A percentile compares a stretch with the other conserved stretches of the same genome.
Evolutionary conservation across 345 rosid genomes (phyloP).

Genomic region (Syzygium aromaticum): DNA sequence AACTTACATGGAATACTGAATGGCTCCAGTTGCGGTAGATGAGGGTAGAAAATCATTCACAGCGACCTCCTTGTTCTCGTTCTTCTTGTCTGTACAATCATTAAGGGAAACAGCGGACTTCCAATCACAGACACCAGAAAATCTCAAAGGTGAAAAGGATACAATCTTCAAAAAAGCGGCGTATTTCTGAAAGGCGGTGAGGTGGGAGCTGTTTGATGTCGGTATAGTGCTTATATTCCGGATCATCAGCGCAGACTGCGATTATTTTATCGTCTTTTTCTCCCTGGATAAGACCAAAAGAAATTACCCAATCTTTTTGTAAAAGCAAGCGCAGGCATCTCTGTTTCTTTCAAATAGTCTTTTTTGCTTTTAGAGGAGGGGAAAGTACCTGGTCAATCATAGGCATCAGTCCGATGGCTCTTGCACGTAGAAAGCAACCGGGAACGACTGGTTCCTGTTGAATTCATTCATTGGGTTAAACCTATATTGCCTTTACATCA

Average conservation of each 20-base stretch:
- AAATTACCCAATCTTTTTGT: background rate
- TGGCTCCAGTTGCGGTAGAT: constrained; percentile 53
- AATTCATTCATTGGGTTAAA: background rate
- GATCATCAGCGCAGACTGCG: constrained; percentile 97
- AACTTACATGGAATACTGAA: constrained; percentile 85
- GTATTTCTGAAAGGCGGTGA: constrained; percentile 91
- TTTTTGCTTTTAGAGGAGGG: background rate
- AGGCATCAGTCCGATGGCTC: constrained; percentile 96
- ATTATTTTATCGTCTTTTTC: constrained; percentile 98
- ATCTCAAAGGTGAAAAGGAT: constrained; percentile 20
- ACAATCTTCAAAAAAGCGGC: constrained; percentile 97
- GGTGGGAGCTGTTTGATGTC: constrained; percentile 91
- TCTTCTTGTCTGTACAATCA: constrained; percentile 66
- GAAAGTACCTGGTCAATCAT: constrained; percentile 86
- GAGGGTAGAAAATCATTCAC: constrained; percentile 85
- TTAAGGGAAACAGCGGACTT: constrained; percentile 6
- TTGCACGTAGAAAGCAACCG: constrained; percentile 89
- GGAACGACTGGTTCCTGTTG: constrained; percentile 93
- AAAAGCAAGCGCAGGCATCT: background rate
- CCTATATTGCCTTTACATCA: background rate
- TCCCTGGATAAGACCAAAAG: constrained; percentile 39
- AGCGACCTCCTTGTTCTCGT: constrained; percentile 95
- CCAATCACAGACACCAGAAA: background rate
- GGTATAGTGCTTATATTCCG: constrained; percentile 81
- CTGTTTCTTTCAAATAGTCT: background rate